Base-by-base conservation (phyloP, 768 basidiomycete species). In the Mycena kentingensis region DNA sequence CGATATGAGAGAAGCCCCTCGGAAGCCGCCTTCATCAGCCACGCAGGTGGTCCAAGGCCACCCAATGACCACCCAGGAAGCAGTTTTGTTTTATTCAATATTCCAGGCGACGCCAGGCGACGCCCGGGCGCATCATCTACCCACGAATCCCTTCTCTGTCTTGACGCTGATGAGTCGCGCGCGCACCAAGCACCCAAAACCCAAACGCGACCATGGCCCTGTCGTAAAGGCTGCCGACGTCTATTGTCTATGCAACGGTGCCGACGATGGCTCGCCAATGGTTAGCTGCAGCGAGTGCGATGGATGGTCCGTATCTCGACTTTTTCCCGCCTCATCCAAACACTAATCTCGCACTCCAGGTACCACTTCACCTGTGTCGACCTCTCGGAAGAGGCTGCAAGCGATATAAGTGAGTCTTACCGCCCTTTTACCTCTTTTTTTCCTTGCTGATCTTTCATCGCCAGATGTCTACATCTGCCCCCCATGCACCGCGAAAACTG, bases 231-330 rank as follows among this genome's bases (percentile, higher is more conserved):
- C 46, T 5, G 44, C 50, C 0, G 54, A 67, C 13, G 62, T 71
- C 6, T 75, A 79, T 60, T 93, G 90, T 71, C 69, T 78, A 1
- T 93, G 91, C 67, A 74, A 77, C 21, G 78, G 78, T 43, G 79
- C 78, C 32, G 86, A 92, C 66, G 86, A 90, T 71, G 90, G 87
- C 27, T 78, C 85, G 5, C 89, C 90, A 12, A 91, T 92, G 90
- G 84, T 93, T 43, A 72, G 72, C 29, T 93, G 91, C 64, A 77
- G 81, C 22, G 73, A 78, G 46, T 93, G 91, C 66, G 75, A 72
- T 22, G 84, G 84, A 57, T 92, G 90, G 91, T 87, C 58, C 60
- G 81, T 68, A 11, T 24, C 47, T n/a, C n/a, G n/a, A n/a, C n/a
- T n/a, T 3, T 51, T 37, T 46, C 36, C 16, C n/a, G 18, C 39